phyloP scores from a whole-genome alignment of 768 basidiomycete species.

The Termitomyces titanicus region DNA sequence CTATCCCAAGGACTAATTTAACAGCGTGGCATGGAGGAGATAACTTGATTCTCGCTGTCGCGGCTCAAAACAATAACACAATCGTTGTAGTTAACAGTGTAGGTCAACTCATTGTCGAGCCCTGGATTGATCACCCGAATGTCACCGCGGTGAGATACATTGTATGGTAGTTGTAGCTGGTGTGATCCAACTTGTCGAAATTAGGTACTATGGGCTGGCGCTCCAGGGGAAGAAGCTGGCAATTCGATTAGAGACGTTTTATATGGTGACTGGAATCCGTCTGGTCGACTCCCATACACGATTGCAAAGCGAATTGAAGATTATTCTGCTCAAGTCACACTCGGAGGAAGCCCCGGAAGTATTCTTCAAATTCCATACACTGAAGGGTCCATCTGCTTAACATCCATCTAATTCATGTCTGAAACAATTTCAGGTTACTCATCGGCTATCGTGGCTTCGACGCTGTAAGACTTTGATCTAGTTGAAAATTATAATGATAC shows the following conservation, averaged over 20 bases:
- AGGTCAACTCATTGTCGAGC: slow-evolving; percentile 55
- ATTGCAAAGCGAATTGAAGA: slow-evolving; percentile 59
- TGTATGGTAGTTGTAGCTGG: background rate
- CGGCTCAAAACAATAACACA: slow-evolving; percentile 63
- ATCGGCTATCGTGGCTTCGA: slow-evolving; percentile 77
- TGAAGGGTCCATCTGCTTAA: slow-evolving; percentile 38
- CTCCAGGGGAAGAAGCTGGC: slow-evolving; percentile 66
- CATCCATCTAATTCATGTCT: background rate
- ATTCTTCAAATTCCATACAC: slow-evolving; percentile 53
- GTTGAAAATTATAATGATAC: background rate
- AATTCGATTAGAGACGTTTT: slow-evolving; percentile 67
- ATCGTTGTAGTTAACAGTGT: slow-evolving; percentile 67
- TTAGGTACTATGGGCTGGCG: slow-evolving; percentile 62
- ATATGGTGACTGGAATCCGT: slow-evolving; percentile 67
- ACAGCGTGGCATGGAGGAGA: slow-evolving; percentile 77
- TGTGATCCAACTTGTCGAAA: slow-evolving; percentile 15
- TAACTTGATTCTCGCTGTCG: slow-evolving; percentile 63
- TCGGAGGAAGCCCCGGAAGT: slow-evolving; percentile 31
- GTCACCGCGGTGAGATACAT: slow-evolving; percentile 60
- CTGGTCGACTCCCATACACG: slow-evolving; percentile 69
- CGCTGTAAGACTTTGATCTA: slow-evolving; percentile 37
- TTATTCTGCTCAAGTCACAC: slow-evolving; percentile 50
- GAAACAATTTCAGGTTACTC: slow-evolving; percentile 37
- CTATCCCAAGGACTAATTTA: slow-evolving; percentile 58
- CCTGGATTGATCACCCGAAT: slow-evolving; percentile 71